A percentile compares a stretch with the other conserved stretches of the same genome.
phyloP scores from a whole-genome alignment of 306 rosid species.

The Mimosa pudica region DNA sequence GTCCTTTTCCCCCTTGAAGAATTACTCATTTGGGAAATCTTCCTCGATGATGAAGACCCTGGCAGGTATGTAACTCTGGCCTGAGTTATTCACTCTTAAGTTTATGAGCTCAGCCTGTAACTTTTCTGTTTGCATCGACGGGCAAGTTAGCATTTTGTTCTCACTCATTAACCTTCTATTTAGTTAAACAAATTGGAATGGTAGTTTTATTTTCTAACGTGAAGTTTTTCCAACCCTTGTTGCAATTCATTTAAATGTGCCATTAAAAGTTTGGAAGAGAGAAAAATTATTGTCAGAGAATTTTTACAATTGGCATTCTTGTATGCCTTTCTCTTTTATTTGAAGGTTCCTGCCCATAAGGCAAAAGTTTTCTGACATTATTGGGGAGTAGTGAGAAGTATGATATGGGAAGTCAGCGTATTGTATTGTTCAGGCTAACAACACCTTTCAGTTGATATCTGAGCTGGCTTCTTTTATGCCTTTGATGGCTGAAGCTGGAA shows the following conservation, averaged over 20 bases:
- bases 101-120: slow-evolving; percentile 18
- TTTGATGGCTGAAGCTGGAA: slow-evolving; percentile 36
- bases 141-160: slow-evolving; percentile 22
- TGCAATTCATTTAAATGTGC: neutral
- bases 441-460: slow-evolving; percentile 29
- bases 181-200: neutral
- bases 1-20: slow-evolving; percentile 43
- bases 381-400: slow-evolving; percentile 6
- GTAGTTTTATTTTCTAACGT: neutral
- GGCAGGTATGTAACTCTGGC: slow-evolving; percentile 67
- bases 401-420: slow-evolving; percentile 11
- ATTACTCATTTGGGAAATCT: slow-evolving; percentile 90
- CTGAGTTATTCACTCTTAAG: slow-evolving; percentile 30
- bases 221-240: neutral
- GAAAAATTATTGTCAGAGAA: slow-evolving; percentile 12
- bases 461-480: slow-evolving; percentile 15
- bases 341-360: slow-evolving; percentile 22
- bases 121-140: slow-evolving; percentile 17
- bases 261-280: neutral
- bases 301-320: slow-evolving; percentile 8
- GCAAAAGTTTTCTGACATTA: slow-evolving; percentile 1
- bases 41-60: slow-evolving; percentile 93
- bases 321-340: slow-evolving; percentile 20
- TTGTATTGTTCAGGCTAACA: slow-evolving; percentile 3
- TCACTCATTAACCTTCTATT: neutral